These are phyloP conservation scores for Myxozyma vanderwaltii DNA, from an alignment of 805 yeast genomes.

Conservation along the genomic window DNA sequence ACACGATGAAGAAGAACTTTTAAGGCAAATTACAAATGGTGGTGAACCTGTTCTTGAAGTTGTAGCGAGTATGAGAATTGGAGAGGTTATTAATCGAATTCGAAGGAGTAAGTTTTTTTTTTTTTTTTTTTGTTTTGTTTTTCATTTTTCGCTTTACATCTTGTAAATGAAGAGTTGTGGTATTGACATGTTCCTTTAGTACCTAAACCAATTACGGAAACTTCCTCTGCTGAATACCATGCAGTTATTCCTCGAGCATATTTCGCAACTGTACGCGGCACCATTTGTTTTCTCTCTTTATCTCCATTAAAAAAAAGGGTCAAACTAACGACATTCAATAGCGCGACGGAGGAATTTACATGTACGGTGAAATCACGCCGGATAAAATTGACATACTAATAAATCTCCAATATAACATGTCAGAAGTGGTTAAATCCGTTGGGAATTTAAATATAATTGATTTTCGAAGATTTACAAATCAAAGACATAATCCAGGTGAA, in stretches of 20 bases:
- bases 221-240: constrained; percentile 11
- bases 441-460: constrained; percentile 22
- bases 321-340: not conserved
- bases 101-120: constrained; percentile 18
- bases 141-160: too few species aligned
- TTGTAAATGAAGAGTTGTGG: not conserved
- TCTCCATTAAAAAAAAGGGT: too few species aligned
- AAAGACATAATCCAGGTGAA: constrained; percentile 14
- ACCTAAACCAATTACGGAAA: not conserved
- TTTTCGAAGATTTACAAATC: constrained; percentile 23
- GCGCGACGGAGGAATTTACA: constrained; percentile 33
- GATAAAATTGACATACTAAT: constrained; percentile 23
- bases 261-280: constrained; percentile 34
- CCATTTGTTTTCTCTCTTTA: too few species aligned
- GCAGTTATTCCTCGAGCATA: constrained; percentile 29
- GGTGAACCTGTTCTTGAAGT: constrained; percentile 20
- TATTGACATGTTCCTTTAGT: not conserved
- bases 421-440: constrained; percentile 13
- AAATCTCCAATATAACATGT: constrained; percentile 30
- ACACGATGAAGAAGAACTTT: not conserved
- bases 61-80: constrained; percentile 25
- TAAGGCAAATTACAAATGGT: not conserved
- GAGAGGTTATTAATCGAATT: constrained; percentile 32
- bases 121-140: too few species aligned
- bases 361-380: constrained; percentile 23